Percentiles rank a stretch among this genome's conserved stretches.
phyloP scores from a whole-genome alignment of 495 filamentous ascomycete genomes.

The Glarea lozoyensis region DNA sequence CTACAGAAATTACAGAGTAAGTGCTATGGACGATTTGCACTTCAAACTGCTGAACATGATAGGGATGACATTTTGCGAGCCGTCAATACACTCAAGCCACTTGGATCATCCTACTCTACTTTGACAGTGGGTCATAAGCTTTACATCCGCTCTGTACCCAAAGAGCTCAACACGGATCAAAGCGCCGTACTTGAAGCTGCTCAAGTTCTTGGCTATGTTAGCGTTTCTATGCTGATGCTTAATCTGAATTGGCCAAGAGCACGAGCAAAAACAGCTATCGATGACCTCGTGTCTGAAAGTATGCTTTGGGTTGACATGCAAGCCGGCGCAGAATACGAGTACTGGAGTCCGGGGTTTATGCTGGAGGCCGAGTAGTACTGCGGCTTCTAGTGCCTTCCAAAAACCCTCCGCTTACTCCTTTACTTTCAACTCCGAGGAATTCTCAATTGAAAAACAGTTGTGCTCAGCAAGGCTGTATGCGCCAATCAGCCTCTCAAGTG shows the following conservation, averaged over 20 bases:
- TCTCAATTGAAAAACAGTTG: no score
- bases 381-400: no score
- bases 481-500: no score
- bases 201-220: slow-evolving; percentile 78
- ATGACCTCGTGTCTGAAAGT: slow-evolving; percentile 83
- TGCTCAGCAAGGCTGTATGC: no score
- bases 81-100: slow-evolving; percentile 75
- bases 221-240: slow-evolving; percentile 81
- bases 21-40: no score
- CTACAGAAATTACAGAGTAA: slow-evolving; percentile 59
- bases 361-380: slow-evolving; percentile 21
- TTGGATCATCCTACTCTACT: slow-evolving; percentile 81
- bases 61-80: slow-evolving; percentile 89
- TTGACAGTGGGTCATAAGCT: slow-evolving; percentile 70
- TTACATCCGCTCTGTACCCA: slow-evolving; percentile 88
- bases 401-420: no score
- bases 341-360: slow-evolving; percentile 79
- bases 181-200: slow-evolving; percentile 83
- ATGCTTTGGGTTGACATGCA: slow-evolving; percentile 94
- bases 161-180: slow-evolving; percentile 94
- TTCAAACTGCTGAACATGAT: no score
- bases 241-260: slow-evolving; percentile 83
- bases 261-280: slow-evolving; percentile 77
- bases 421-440: no score
- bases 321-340: slow-evolving; percentile 79